These are phyloP conservation scores for Xeromyces bisporus DNA, from an alignment of 495 filamentous ascomycete species.

Conservation along the genomic window DNA sequence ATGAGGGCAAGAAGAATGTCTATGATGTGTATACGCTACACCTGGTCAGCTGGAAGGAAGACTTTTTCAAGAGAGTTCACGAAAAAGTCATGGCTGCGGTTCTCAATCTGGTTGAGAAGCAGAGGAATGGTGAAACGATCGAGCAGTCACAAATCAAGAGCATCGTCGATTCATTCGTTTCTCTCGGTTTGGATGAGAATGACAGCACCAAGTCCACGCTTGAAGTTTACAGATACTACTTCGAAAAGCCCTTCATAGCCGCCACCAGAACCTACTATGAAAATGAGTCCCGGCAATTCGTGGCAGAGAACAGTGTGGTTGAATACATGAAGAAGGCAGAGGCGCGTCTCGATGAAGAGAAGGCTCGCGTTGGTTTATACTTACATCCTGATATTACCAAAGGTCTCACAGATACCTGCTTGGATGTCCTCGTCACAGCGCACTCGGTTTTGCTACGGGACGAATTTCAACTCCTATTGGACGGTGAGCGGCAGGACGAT, in stretches of 20 bases:
- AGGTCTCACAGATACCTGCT: constrained; percentile 70
- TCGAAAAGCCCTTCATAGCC: constrained; percentile 79
- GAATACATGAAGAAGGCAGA: constrained; percentile 99
- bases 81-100: constrained; percentile 89
- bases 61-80: constrained; percentile 72
- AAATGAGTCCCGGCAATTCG: constrained; percentile 81
- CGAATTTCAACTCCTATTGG: constrained; percentile 89
- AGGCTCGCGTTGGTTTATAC: constrained; percentile 83
- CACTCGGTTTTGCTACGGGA: constrained; percentile 74
- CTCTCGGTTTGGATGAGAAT: constrained; percentile 81
- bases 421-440: constrained; percentile 73
- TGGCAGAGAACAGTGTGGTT: constrained; percentile 92
- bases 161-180: constrained; percentile 94
- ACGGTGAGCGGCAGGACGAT: constrained; percentile 88
- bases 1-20: constrained; percentile 96
- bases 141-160: constrained; percentile 93
- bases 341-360: constrained; percentile 78
- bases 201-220: constrained; percentile 88
- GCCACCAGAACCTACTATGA: constrained; percentile 78
- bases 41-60: constrained; percentile 82
- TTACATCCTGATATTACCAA: constrained; percentile 75
- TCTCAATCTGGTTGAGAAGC: constrained; percentile 89
- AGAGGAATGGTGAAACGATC: constrained; percentile 94
- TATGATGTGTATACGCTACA: constrained; percentile 97
- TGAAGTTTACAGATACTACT: constrained; percentile 81